Percentiles rank a stretch among this genome's conserved stretches.
phyloP scores from a whole-genome alignment of 805 yeast species.

The Wickerhamomyces bovis region DNA sequence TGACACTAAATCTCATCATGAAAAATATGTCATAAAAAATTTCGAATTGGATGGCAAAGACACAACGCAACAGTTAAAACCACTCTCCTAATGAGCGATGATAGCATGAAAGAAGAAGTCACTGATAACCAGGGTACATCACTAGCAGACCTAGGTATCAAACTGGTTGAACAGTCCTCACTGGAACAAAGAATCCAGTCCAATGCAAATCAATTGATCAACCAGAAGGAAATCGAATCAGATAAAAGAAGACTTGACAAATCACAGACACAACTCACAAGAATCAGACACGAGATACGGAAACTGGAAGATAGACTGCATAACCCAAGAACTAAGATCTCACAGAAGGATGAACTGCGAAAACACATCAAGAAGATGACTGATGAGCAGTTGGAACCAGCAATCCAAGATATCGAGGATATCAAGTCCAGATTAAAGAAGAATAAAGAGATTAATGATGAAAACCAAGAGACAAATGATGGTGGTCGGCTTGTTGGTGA shows the following conservation, averaged over 20 bases:
- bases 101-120: background rate
- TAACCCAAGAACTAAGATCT: conserved; percentile 54
- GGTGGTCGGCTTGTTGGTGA: conserved; percentile 54
- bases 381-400: conserved; percentile 43
- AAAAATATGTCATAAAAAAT: background rate
- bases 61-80: background rate
- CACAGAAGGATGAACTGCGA: conserved; percentile 49
- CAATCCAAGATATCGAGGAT: conserved; percentile 59
- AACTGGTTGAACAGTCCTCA: conserved; percentile 70
- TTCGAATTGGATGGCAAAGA: background rate
- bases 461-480: conserved; percentile 5
- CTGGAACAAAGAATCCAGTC: conserved; percentile 70
- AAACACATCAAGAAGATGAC: conserved; percentile 49
- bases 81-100: background rate
- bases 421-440: conserved; percentile 42
- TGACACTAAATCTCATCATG: too few species aligned
- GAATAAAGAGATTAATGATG: conserved; percentile 16
- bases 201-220: conserved; percentile 58
- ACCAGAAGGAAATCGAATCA: conserved; percentile 58
- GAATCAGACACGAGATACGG: conserved; percentile 37
- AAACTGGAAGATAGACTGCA: conserved; percentile 42
- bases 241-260: conserved; percentile 75
- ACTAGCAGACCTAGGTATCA: conserved; percentile 34
- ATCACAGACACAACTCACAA: conserved; percentile 43
- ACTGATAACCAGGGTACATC: background rate